Evolutionary conservation across 2,329 filamentous ascomycete genomes (phyloP), one percentile per base, ranked within the genome.

Genomic region (Fusarium globosum): DNA sequence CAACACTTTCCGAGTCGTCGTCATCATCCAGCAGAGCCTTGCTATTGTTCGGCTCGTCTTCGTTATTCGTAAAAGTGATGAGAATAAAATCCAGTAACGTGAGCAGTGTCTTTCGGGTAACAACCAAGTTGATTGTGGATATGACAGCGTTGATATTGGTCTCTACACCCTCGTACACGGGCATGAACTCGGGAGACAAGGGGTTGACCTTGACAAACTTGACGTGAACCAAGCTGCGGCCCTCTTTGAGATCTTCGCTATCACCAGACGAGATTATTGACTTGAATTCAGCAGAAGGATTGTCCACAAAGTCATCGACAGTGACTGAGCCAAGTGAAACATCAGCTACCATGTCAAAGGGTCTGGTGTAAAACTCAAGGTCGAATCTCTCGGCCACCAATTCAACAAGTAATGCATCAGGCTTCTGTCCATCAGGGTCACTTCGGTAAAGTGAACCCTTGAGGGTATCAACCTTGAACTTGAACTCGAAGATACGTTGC

Each of bases 51-150:
- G 83, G 79, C 53, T 82, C 81, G 15, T 85, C 82, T 57, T 87
- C 85, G 65, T 88, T 88, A 60, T 86, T 87, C 13, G 96, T 92
- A 78, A 99, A 99, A 0, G 96, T 99, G 45, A 95, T 88, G 23
- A 99, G 90, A 39, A 98, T 92, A 78, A 99, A 99, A 81, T 99
- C 96, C 48, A 99, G 84, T 2, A 99, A 85, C 0, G 96, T 99
- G 60, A 99, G 86, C 7, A 99, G 85, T 0, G 97, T 99, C 82
- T 93, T 96, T 73, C 97, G 88, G 0, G 97, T 99, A 14, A 99
- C 95, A 39, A 99, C 91, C 28, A 99, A 82, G 80, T 98, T 98
- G 84, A 99, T 97, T 0, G 96, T 99, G 0, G 96, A 98, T 18
- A 99, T 91, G 0, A 92, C 91, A 4, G 96, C 92, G 69, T 97